phyloP scores from a whole-genome alignment of 768 basidiomycete species.

The Rhizopogon sp. region DNA sequence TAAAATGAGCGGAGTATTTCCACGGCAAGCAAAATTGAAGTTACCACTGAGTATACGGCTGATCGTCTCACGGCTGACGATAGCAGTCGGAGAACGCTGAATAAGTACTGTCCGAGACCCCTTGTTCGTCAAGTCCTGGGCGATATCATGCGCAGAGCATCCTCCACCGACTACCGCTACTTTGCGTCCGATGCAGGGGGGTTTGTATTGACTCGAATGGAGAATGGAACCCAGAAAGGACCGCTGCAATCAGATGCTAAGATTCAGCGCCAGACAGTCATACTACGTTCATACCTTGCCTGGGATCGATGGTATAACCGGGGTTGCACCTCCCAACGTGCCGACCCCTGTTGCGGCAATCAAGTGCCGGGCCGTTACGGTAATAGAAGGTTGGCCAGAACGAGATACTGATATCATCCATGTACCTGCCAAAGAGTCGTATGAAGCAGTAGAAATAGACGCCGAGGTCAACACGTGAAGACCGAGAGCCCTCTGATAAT shows the following conservation, averaged over 20 bases:
- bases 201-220: conserved; percentile 1
- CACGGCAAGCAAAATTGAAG: not conserved
- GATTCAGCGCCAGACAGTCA: not conserved
- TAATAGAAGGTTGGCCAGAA: not conserved
- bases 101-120: conserved; percentile 2
- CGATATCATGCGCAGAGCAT: conserved; percentile 10
- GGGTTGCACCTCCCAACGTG: conserved; percentile 1
- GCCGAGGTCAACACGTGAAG: conserved; percentile 3
- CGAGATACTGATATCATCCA: not conserved
- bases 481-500: conserved; percentile 4
- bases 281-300: not conserved
- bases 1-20: not conserved
- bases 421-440: not conserved
- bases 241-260: not conserved
- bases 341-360: conserved; percentile 2
- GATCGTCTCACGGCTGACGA: conserved; percentile 6
- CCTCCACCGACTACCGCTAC: conserved; percentile 7
- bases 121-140: conserved; percentile 5
- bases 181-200: not conserved
- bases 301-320: not conserved
- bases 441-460: not conserved
- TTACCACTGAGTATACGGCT: conserved; percentile 2
- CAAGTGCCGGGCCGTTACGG: not conserved
- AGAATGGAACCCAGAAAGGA: not conserved
- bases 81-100: conserved; percentile 7